phyloP scores from a whole-genome alignment of 2,329 filamentous ascomycete genomes.

The Nemania sp. region DNA sequence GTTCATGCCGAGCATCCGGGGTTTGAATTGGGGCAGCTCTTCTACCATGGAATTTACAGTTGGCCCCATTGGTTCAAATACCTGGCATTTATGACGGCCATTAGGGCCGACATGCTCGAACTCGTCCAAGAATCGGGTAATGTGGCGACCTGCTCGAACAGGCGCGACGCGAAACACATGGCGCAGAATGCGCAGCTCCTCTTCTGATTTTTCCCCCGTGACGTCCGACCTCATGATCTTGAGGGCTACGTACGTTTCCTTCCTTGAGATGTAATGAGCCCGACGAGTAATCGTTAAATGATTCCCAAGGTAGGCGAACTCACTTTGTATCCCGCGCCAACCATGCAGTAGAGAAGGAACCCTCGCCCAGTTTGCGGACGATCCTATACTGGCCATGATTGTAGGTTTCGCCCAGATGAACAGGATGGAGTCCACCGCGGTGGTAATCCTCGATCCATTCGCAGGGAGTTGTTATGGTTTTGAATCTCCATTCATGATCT shows the following conservation, averaged over 20 bases:
- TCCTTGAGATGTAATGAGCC: conserved; percentile 25
- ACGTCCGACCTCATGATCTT: conserved; percentile 30
- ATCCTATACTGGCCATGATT: not conserved
- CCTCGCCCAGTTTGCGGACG: not conserved
- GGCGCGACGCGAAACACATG: conserved; percentile 26
- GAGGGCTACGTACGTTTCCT: conserved; percentile 37
- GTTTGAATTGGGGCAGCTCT: conserved; percentile 40
- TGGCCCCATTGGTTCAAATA: conserved; percentile 48
- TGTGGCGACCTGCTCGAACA: conserved; percentile 33
- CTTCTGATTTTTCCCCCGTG: conserved; percentile 18
- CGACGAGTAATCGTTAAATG: too few species aligned
- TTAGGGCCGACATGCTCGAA: conserved; percentile 50
- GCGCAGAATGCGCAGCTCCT: conserved; percentile 32
- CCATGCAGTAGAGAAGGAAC: not conserved
- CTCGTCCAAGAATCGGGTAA: conserved; percentile 43
- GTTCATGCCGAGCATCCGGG: conserved; percentile 27
- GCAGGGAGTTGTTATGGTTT: too few species aligned
- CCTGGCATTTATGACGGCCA: conserved; percentile 49
- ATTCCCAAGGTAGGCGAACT: too few species aligned
- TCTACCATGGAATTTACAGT: conserved; percentile 45
- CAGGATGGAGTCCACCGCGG: not conserved
- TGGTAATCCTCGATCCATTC: not conserved
- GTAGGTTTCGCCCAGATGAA: not conserved
- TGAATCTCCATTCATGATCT: too few species aligned
- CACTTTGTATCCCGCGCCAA: not conserved